Evolutionary conservation across 2,329 filamentous ascomycete species (phyloP), one percentile per base, ranked within the genome.

Genomic region (Dactylonectria macrodidyma): DNA sequence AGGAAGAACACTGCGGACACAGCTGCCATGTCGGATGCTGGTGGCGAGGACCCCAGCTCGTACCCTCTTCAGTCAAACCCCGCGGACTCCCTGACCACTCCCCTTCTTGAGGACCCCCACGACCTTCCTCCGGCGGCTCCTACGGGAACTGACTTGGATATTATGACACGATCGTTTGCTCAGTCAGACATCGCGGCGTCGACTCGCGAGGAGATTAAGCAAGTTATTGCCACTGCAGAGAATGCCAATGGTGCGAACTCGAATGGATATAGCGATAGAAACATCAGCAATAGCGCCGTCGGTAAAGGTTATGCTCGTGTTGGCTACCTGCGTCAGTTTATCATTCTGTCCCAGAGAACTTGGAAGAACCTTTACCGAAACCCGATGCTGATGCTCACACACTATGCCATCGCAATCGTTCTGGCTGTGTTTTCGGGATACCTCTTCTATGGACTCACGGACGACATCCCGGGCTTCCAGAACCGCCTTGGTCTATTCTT

Each of bases 281-380:
- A 88, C 69, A 83, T 87, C 48, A 83, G 86, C 70, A 78, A 81
- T 30, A 87, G 87, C 59, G 88, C 88, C 9, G 89, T 94, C 73
- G 90, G 95, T 69, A 93, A 90, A 77, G 93, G 94, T 19, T 98
- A 97, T 81, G 89, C 90, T 65, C 93, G 96, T 66, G 88, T 98
- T 65, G 91, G 95, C 54, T 91, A 95, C 72, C 76, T 88, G 9
- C 88, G 92, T 50, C 96, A 99, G 80, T 98, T 99, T 81, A 78
- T 91, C 62, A 98, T 99, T 74, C 86, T 99, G 12, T 97, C 95
- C 0, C 88, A 91, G 75, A 90, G 96, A 52, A 99, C 96, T 0
- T 99, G 95, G 95, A 95, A 93, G 78, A 99, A 99, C 78, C 87
- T 99, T 7, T 98, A 99, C 84, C 91, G 96, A 65, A 98, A 99